Evolutionary conservation across 345 rosid genomes (phyloP).

Genomic region (Ceriops tagal): DNA sequence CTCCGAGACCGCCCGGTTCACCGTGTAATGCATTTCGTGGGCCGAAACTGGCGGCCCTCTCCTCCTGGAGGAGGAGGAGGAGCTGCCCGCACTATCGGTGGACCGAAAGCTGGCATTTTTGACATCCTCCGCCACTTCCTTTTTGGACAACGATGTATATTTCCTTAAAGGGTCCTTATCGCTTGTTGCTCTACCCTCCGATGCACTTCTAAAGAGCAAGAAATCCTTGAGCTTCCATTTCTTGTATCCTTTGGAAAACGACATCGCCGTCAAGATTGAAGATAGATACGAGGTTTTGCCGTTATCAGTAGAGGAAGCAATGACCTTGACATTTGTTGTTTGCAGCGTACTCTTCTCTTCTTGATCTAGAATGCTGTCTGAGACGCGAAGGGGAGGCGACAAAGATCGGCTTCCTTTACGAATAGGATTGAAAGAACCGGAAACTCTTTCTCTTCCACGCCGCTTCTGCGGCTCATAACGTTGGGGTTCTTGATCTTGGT

Average conservation of each 20-base stretch:
- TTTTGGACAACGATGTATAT: conserved; percentile 47
- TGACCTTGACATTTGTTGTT: background rate
- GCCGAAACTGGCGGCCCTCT: conserved; percentile 50
- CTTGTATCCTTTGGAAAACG: conserved; percentile 48
- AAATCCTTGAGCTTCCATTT: conserved; percentile 90
- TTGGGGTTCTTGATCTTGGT: background rate
- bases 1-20: conserved; percentile 81
- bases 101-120: conserved; percentile 65
- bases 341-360: conserved; percentile 19
- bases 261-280: conserved; percentile 57
- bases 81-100: conserved; percentile 46
- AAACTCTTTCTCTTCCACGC: conserved; percentile 36
- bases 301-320: conserved; percentile 13
- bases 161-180: conserved; percentile 42
- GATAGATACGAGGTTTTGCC: conserved; percentile 38
- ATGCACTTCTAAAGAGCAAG: conserved; percentile 77
- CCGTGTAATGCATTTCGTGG: conserved; percentile 83
- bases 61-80: conserved; percentile 24
- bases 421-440: conserved; percentile 24
- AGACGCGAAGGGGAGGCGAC: conserved; percentile 76
- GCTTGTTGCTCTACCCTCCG: conserved; percentile 74
- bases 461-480: background rate
- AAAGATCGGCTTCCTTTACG: conserved; percentile 73
- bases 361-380: conserved; percentile 50
- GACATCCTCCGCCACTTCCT: conserved; percentile 40